Evolutionary conservation across 2,329 filamentous ascomycete species (phyloP).

Genomic region (Paraconiothyrium sp.): DNA sequence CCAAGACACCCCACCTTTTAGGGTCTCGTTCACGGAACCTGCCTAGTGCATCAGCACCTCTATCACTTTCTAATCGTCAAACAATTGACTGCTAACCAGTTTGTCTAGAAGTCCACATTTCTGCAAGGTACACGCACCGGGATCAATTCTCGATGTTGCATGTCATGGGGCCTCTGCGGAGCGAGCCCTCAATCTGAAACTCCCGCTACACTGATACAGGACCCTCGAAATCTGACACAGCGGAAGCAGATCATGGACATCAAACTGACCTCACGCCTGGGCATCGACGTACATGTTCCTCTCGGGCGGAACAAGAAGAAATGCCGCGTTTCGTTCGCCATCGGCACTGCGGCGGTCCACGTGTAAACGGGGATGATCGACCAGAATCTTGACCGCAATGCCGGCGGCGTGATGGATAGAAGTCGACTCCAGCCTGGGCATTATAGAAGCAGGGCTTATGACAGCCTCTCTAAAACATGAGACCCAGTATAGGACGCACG

Average conservation of each 20-base stretch:
- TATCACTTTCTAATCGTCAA: not conserved
- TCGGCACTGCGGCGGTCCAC: not conserved
- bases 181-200: slow-evolving; percentile 47
- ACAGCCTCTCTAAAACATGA: slow-evolving; percentile 10
- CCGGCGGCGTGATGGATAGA: no score
- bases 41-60: not conserved
- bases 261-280: slow-evolving; percentile 34
- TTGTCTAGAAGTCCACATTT: not conserved
- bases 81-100: not conserved
- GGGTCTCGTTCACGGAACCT: not conserved
- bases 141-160: slow-evolving; percentile 12
- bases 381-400: not conserved
- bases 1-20: not conserved
- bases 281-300: slow-evolving; percentile 15
- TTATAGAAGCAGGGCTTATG: slow-evolving; percentile 4
- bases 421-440: not conserved
- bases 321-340: slow-evolving; percentile 1
- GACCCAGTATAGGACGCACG: slow-evolving; percentile 8
- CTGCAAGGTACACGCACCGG: slow-evolving; percentile 7
- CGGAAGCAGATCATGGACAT: slow-evolving; percentile 43
- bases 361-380: not conserved
- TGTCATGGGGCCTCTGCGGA: slow-evolving; percentile 30
- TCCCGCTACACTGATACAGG: slow-evolving; percentile 45
- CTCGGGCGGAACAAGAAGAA: slow-evolving; percentile 14
- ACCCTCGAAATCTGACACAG: slow-evolving; percentile 42